Evolutionary conservation across 1,284 basidiomycete species (phyloP).

Genomic region (Pseudozyma tsukubaensis): DNA sequence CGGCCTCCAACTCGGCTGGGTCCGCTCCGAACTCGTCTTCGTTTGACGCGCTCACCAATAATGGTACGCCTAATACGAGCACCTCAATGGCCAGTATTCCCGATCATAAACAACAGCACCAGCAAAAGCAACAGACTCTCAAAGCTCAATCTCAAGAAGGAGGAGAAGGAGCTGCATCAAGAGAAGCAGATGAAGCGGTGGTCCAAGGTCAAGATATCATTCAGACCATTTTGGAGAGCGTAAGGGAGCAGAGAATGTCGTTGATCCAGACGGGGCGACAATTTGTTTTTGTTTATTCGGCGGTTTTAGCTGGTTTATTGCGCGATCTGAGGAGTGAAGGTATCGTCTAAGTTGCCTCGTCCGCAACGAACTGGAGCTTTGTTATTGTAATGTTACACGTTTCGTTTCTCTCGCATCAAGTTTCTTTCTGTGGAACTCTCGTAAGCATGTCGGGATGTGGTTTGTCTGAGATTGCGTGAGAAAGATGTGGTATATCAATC

Average conservation of each 20-base stretch:
- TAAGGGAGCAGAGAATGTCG: slow-evolving; percentile 66
- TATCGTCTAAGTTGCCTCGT: slow-evolving; percentile 2
- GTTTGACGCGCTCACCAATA: neutral
- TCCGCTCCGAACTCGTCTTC: neutral
- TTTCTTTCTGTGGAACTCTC: too few relatives aligned
- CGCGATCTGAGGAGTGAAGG: slow-evolving; percentile 40
- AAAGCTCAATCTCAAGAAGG: neutral
- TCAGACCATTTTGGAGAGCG: slow-evolving; percentile 33
- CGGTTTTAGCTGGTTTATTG: slow-evolving; percentile 57
- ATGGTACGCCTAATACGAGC: slow-evolving; percentile 11
- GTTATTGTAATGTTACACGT: neutral
- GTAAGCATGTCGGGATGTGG: neutral
- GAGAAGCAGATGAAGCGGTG: slow-evolving; percentile 25
- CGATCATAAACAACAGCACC: neutral
- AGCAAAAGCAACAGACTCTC: slow-evolving; percentile 5
- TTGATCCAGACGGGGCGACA: slow-evolving; percentile 65
- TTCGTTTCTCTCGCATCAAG: too few relatives aligned
- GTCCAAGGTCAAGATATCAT: slow-evolving; percentile 45
- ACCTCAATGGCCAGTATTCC: slow-evolving; percentile 13
- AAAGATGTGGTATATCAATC: neutral
- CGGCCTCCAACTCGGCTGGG: slow-evolving; percentile 31
- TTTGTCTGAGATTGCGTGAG: neutral
- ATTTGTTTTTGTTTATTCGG: slow-evolving; percentile 65
- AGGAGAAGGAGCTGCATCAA: neutral
- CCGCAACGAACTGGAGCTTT: too few relatives aligned